Percentiles rank a stretch among this genome's conserved stretches.
These are phyloP conservation scores for Mycena capillaripes DNA, from an alignment of 768 basidiomycete species.

Conservation along the genomic window DNA sequence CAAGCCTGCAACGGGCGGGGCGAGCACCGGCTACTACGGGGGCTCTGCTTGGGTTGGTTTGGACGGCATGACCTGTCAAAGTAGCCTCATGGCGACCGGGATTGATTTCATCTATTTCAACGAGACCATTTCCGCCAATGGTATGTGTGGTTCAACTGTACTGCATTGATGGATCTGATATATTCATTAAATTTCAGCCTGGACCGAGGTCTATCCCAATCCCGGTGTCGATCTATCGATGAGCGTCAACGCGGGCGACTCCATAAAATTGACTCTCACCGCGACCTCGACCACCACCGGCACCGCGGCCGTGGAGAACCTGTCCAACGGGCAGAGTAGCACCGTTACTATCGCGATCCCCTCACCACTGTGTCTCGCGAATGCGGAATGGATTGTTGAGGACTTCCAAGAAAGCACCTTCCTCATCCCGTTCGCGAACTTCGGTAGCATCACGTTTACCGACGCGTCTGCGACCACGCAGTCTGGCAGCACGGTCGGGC, in stretches of 20 bases:
- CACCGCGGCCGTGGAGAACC: constrained; percentile 10
- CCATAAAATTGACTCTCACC: constrained; percentile 2
- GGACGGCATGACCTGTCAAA: constrained; percentile 15
- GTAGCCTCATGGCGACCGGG: constrained; percentile 4
- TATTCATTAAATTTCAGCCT: constrained; percentile 8
- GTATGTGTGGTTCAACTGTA: neutral
- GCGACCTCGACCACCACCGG: constrained; percentile 5
- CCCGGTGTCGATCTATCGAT: neutral
- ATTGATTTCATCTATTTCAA: constrained; percentile 11
- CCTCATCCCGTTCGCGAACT: constrained; percentile 20
- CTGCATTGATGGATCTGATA: neutral
- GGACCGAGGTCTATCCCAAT: constrained; percentile 12
- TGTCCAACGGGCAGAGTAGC: constrained; percentile 16
- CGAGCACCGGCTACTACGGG: neutral
- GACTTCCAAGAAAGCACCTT: constrained; percentile 10
- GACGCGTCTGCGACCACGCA: constrained; percentile 12
- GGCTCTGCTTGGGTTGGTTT: constrained; percentile 22
- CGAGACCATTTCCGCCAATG: neutral
- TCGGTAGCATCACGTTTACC: constrained; percentile 14
- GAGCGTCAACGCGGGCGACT: constrained; percentile 11
- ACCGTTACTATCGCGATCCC: neutral
- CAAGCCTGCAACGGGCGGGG: constrained; percentile 3
- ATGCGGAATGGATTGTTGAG: constrained; percentile 22
- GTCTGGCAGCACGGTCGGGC: constrained; percentile 13
- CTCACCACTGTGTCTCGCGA: constrained; percentile 7